Evolutionary conservation across 768 basidiomycete genomes (phyloP), one percentile per base, ranked within the genome.

Genomic region (Pleurotus tuoliensis): DNA sequence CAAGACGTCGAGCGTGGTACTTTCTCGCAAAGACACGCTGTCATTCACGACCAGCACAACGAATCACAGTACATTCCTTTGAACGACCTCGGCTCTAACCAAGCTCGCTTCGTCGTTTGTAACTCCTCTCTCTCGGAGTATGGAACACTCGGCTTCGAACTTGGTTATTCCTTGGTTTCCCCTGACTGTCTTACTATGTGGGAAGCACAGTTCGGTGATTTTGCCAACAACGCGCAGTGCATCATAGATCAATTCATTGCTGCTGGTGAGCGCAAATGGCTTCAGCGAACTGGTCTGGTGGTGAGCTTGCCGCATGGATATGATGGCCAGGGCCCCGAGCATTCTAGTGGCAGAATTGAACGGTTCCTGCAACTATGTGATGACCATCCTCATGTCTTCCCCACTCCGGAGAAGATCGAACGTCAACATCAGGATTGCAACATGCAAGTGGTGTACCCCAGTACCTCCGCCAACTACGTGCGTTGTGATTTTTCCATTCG

Each of bases 191-290:
- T 99, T 61, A 93, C 93, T 13, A 87, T 99, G 66, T 99, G 96
- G 97, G 97, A 98, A 70, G 97, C 96, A 13, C 96, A 98, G 70
- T 95, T 98, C 66, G 96, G 96, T 68, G 96, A 98, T 73, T 98
- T 98, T 69, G 94, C 90, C 34, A 98, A 98, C 76, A 95, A 92
- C 63, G 96, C 95, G 2, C 96, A 98, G 71, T 89, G 88, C 69
- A 96, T 98, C 71, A 97, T 99, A 64, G 96, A 99, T 68, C 97
- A 99, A 72, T 99, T 98, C 77, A 92, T 99, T 61, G 93, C 94
- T 18, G 88, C 96, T 22, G 96, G 97, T 40, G 96, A 99, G 74
- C 80, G 94, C 61, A 99, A 99, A 71, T 99, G 96, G 96, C 68
- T 98, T 44, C 96, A 98, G 72, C 85, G 96, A 57, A 89, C 85